Percentiles rank a stretch among this genome's conserved stretches.
Conservation (phyloP, 2,329 filamentous ascomycete species). For the Colletotrichum lentis region DNA sequence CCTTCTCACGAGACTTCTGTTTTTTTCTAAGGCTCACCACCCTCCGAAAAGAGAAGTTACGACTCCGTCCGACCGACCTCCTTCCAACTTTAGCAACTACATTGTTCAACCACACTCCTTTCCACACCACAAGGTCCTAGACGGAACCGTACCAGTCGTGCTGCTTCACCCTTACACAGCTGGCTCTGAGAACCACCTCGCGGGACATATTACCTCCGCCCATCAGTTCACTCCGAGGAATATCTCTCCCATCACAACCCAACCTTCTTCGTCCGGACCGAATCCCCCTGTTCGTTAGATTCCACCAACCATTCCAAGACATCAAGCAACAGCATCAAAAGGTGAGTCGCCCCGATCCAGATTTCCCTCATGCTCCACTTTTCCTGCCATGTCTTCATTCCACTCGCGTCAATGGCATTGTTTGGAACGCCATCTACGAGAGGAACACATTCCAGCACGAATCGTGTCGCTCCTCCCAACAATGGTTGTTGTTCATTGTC, state of each 20-base stretch:
- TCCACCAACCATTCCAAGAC: constrained; percentile 31
- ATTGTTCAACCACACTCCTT: constrained; percentile 41
- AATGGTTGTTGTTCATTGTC: constrained; percentile 25
- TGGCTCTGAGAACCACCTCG: constrained; percentile 38
- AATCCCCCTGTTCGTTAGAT: constrained; percentile 24
- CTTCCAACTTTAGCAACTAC: constrained; percentile 32
- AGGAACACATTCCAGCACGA: constrained; percentile 26
- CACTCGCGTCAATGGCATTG: constrained; percentile 31
- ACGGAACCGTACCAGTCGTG: constrained; percentile 42
- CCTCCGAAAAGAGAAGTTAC: constrained; percentile 32
- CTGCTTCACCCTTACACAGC: constrained; percentile 38
- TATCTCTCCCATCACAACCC: constrained; percentile 9
- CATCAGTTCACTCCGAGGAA: constrained; percentile 20
- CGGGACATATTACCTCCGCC: constrained; percentile 26
- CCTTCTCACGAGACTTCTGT: constrained; percentile 30
- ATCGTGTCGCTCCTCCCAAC: not conserved
- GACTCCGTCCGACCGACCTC: constrained; percentile 35
- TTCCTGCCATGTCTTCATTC: constrained; percentile 24
- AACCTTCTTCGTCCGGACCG: constrained; percentile 9
- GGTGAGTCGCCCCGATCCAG: constrained; percentile 20
- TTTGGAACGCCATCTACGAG: constrained; percentile 20
- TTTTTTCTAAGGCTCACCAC: constrained; percentile 30
- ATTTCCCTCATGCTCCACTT: not conserved
- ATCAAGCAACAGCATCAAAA: constrained; percentile 21
- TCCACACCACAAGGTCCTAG: constrained; percentile 39